Evolutionary conservation across 129 eudicot species (phyloP).

Genomic region (Escallonia rubra): DNA sequence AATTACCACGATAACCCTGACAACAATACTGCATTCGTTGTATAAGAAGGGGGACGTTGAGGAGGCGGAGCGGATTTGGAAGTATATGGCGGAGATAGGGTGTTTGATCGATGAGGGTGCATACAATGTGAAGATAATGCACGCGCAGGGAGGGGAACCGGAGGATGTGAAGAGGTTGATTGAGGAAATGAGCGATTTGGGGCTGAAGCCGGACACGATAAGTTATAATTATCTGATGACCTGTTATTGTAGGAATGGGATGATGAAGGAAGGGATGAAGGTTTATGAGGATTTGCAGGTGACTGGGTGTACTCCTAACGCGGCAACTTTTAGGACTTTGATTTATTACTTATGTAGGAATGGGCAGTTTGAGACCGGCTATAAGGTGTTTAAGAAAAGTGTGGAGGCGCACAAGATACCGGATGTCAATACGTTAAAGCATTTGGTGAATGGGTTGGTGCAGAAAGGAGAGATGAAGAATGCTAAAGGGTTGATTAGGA

Average conservation of each 20-base stretch:
- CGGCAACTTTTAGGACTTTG: slow-evolving; percentile 78
- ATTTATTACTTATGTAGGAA: slow-evolving; percentile 59
- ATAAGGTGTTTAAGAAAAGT: slow-evolving; percentile 81
- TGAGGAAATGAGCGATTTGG: slow-evolving; percentile 56
- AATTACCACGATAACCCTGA: slow-evolving; percentile 36
- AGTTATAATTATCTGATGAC: slow-evolving; percentile 74
- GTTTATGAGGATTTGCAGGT: slow-evolving; percentile 54
- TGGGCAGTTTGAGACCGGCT: slow-evolving; percentile 59
- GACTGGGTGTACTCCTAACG: slow-evolving; percentile 57
- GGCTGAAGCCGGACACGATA: slow-evolving; percentile 61
- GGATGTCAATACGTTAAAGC: slow-evolving; percentile 64
- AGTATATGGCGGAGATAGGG: slow-evolving; percentile 64
- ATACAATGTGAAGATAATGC: slow-evolving; percentile 58
- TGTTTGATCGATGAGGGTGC: slow-evolving; percentile 58
- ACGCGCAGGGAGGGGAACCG: slow-evolving; percentile 41
- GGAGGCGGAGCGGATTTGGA: slow-evolving; percentile 72
- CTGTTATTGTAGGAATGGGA: slow-evolving; percentile 64
- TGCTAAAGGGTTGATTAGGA: slow-evolving; percentile 68
- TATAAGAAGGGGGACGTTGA: slow-evolving; percentile 53
- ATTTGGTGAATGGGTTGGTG: slow-evolving; percentile 64
- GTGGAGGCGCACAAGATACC: slow-evolving; percentile 68
- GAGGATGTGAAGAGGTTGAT: slow-evolving; percentile 58
- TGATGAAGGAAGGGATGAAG: slow-evolving; percentile 75
- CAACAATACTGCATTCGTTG: slow-evolving; percentile 60
- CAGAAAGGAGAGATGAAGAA: slow-evolving; percentile 46